Conservation (phyloP, 1,284 basidiomycete genomes). For the Microbotryum scabiosae region DNA sequence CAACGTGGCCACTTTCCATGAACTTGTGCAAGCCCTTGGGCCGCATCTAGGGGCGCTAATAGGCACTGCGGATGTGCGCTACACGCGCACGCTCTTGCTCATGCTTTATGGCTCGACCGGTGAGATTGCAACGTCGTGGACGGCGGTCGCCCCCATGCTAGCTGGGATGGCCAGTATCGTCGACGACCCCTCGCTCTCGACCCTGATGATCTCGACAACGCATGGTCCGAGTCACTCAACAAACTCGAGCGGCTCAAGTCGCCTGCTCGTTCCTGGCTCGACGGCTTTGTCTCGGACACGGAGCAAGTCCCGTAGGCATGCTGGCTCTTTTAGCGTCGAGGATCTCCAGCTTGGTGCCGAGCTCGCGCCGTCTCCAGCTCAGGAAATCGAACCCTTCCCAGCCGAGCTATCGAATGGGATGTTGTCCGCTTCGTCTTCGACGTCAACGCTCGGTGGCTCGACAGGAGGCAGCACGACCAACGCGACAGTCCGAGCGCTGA, state of each 20-base stretch:
- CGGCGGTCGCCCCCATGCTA: conserved; percentile 62
- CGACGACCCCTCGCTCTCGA: conserved; percentile 11
- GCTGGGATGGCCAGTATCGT: conserved; percentile 48
- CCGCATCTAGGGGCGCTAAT: conserved; percentile 42
- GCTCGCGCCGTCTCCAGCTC: conserved; percentile 48
- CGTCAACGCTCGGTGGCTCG: not conserved
- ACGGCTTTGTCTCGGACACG: conserved; percentile 28
- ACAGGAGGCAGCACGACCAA: not conserved
- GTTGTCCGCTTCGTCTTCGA: not conserved
- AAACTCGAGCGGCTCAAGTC: conserved; percentile 19
- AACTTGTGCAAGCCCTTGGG: conserved; percentile 48
- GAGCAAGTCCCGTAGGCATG: conserved; percentile 63
- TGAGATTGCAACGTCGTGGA: conserved; percentile 83
- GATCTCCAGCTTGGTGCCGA: conserved; percentile 81
- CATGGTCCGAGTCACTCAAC: conserved; percentile 36
- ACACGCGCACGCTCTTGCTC: conserved; percentile 76
- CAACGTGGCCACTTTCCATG: conserved; percentile 74
- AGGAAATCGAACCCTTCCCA: not conserved
- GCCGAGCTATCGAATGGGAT: conserved; percentile 6
- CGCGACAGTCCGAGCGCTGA: conserved; percentile 1
- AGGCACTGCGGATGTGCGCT: conserved; percentile 71
- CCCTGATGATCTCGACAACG: conserved; percentile 11
- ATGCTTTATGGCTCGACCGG: conserved; percentile 83
- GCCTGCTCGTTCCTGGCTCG: conserved; percentile 12
- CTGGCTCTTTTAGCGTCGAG: conserved; percentile 82